These are phyloP conservation scores for Apiospora marii DNA, from an alignment of 2,329 filamentous ascomycete species.

Conservation along the genomic window DNA sequence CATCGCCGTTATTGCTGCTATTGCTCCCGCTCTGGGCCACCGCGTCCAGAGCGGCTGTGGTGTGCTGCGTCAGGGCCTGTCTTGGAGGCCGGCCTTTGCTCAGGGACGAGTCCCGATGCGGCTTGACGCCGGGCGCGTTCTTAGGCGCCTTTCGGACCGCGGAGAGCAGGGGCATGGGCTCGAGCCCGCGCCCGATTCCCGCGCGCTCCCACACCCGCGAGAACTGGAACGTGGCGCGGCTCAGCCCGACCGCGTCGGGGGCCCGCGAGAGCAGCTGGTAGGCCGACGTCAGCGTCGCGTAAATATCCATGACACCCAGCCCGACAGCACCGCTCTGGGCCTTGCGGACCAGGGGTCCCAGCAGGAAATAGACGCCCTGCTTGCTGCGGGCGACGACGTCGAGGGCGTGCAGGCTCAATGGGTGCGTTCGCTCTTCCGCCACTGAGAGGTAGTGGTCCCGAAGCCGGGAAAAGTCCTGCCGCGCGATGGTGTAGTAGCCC, in stretches of 20 bases:
- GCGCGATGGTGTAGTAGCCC: neutral
- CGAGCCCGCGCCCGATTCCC: neutral
- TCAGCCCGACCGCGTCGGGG: neutral
- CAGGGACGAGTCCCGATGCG: neutral
- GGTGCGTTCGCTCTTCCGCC: neutral
- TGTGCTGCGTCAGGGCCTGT: neutral
- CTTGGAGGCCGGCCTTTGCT: neutral
- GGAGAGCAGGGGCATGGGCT: neutral
- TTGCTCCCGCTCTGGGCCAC: neutral
- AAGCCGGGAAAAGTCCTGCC: neutral
- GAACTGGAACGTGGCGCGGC: conserved; percentile 14
- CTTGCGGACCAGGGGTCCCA: neutral
- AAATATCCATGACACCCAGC: neutral
- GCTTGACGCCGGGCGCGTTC: neutral
- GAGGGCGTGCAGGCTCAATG: neutral
- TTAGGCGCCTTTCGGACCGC: neutral
- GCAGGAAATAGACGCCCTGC: neutral
- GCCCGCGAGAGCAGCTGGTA: conserved; percentile 4
- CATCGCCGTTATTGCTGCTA: no score
- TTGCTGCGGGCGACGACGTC: neutral
- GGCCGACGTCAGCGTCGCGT: conserved; percentile 1
- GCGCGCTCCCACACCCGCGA: neutral
- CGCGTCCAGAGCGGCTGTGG: neutral
- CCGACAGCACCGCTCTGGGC: neutral
- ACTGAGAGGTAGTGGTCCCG: neutral